Base-by-base conservation (phyloP, 2,329 filamentous ascomycete species). In the Aspergillus flavus region DNA sequence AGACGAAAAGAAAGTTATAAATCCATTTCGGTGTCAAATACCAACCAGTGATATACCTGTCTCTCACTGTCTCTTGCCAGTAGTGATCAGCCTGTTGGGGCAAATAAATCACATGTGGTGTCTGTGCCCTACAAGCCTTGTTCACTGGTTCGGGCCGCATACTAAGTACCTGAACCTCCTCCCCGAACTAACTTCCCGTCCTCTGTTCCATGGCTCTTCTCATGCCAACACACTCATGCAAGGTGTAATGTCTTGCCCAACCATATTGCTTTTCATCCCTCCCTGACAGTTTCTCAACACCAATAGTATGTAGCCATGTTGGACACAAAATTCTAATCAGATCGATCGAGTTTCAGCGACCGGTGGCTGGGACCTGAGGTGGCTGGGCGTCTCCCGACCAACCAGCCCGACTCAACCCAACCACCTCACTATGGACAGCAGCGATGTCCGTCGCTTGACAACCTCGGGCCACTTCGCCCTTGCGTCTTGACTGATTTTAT, bases 281-380 rank as follows among this genome's bases (percentile, higher is more conserved):
- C 34, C 41, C 28, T 34, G 11, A 28, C 28, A 48, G 30, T 11
- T 23, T 10, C 53, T 58, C 41, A 52, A 6, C 32, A 14, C 65
- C 59, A 69, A 64, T 69, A 43, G 63, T 21, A 12, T 39, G 11
- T 4, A 52, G 52, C 55, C 63, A 68, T 64, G 61, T 69, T 39
- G 55, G 32, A 34, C 41, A 45, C 26, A 48, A 48, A 16, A 53
- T 61, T 50, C n/a, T n/a, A 56, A 55, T 57, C 50, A 7, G 32
- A 54, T 64, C 59, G 55, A 52, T 59, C 62, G 56, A 26, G 43
- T 45, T 36, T n/a, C 39, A n/a, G 16, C 59, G 19, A 32, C 43
- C 56, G 66, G 66, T 67, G 66, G 66, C 66, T 68, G 66, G 66
- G 62, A 58, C 36, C 39, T 6, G 64, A 61, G 64, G 65, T 58